These are phyloP conservation scores for Sporopachydermia quercuum DNA, from an alignment of 805 yeast genomes.

Conservation along the genomic window DNA sequence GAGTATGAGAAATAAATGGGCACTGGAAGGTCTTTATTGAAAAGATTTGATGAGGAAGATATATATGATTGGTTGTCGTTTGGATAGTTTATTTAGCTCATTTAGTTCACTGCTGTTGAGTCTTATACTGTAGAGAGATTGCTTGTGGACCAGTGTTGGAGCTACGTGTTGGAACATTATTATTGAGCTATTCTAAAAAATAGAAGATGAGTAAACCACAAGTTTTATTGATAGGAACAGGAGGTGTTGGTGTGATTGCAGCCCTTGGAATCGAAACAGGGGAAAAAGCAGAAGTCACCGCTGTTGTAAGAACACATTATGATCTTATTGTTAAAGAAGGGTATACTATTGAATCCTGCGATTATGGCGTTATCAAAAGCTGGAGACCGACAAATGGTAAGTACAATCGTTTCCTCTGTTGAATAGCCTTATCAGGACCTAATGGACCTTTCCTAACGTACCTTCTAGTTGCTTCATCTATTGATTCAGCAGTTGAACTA, in stretches of 20 bases:
- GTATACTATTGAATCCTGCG: conserved; percentile 42
- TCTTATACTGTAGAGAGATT: too few species aligned
- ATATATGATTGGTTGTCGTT: too few species aligned
- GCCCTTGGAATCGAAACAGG: conserved; percentile 44
- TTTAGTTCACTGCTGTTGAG: too few species aligned
- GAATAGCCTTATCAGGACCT: conserved; percentile 28
- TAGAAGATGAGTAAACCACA: conserved; percentile 13
- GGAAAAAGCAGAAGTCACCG: conserved; percentile 37
- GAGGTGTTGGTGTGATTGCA: conserved; percentile 75
- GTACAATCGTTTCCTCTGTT: conserved; percentile 21
- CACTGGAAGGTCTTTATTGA: too few species aligned
- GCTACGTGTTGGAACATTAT: too few species aligned
- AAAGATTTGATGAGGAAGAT: too few species aligned
- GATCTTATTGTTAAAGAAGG: conserved; percentile 36
- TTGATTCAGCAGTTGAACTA: not conserved
- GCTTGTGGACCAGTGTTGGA: too few species aligned
- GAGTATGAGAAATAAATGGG: too few species aligned
- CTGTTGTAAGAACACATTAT: conserved; percentile 54
- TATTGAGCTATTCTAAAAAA: too few species aligned
- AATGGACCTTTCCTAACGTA: conserved; percentile 19
- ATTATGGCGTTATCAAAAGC: conserved; percentile 37
- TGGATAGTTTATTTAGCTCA: too few species aligned
- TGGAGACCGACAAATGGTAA: conserved; percentile 35
- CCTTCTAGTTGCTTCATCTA: not conserved
- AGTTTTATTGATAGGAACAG: conserved; percentile 61